Base-by-base conservation (phyloP, 495 filamentous ascomycete species). In the Penicillium alfredii region DNA sequence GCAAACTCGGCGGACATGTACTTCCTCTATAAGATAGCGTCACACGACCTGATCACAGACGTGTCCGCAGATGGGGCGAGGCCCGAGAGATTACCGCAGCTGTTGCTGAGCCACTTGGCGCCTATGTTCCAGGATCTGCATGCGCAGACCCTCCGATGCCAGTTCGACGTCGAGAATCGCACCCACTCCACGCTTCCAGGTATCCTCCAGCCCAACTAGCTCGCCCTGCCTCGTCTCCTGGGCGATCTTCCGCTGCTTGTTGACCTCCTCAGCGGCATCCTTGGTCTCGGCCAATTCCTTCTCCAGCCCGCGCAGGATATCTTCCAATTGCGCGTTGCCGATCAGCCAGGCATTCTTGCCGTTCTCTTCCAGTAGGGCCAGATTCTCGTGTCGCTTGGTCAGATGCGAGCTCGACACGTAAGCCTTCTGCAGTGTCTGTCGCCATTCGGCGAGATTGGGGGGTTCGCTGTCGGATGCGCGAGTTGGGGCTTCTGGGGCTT, bases 321-420 rank as follows among this genome's bases (percentile, higher is more conserved):
- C 76, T 58, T 94, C 88, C 16, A 88, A 45, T 38, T 87, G 77
- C 40, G 74, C 72, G 61, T 97, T 97, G 5, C 78, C 80, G 8
- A 94, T 71, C 36, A 97, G 65, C 89, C 90, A 96, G 8, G 84
- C 82, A 62, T 93, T 94, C 66, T 84, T 87, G 51, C 88, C 89
- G 63, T 78, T 78, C 41, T 71, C 70, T 47, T 89, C 85, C 7
- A 96, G 76, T 7, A 92, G 71, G 4, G 72, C 64, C 13, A 94
- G 73, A 53, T 93, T 83, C 17, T 77, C 66, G 16, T 76, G 69
- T 3, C 88, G 80, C 12, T 64, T 61, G 1, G 70, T 54, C 8
- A 94, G 66, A 60, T 94, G 86, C 0, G 73, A 68, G 30, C 74
- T 74, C 5, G 76, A 70, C 0, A 75, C 69, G 67, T 87, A 86